Percentiles rank a stretch among this genome's conserved stretches.
Evolutionary conservation across 768 basidiomycete species (phyloP).

Genomic region (Pisolithus marmoratus): DNA sequence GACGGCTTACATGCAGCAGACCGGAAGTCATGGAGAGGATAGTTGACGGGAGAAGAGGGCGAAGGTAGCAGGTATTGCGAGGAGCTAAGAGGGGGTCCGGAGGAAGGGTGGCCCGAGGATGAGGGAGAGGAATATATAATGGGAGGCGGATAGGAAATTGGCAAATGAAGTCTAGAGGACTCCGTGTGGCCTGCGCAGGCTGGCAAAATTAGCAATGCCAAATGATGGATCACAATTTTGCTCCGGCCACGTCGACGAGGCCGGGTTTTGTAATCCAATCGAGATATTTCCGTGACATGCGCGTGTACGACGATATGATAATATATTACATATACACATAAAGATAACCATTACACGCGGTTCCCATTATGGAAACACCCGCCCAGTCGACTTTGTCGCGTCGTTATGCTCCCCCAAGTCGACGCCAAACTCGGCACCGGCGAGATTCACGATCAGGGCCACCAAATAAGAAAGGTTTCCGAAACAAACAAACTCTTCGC

Average conservation of each 20-base stretch:
- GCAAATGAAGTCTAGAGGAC: constrained; percentile 14
- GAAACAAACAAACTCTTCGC: constrained; percentile 20
- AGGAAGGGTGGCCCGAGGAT: constrained; percentile 3
- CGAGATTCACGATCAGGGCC: constrained; percentile 36
- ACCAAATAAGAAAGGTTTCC: constrained; percentile 33
- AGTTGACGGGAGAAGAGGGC: background rate
- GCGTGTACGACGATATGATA: constrained; percentile 5
- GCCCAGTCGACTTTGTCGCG: constrained; percentile 36
- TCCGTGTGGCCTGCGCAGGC: constrained; percentile 14
- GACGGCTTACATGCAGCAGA: constrained; percentile 39
- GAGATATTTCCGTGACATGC: constrained; percentile 23
- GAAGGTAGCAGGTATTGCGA: background rate
- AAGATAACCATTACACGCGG: constrained; percentile 22
- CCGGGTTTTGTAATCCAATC: constrained; percentile 21
- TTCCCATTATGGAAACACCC: constrained; percentile 36
- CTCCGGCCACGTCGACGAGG: constrained; percentile 33
- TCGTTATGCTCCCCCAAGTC: constrained; percentile 23
- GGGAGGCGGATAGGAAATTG: constrained; percentile 11
- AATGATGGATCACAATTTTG: constrained; percentile 16
- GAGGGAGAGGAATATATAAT: constrained; percentile 15
- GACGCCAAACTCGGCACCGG: constrained; percentile 38
- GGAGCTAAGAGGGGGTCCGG: constrained; percentile 4
- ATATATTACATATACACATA: constrained; percentile 5
- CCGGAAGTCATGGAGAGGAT: constrained; percentile 34
- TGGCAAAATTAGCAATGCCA: constrained; percentile 26